These are phyloP conservation scores for Pseudomassariella vexata DNA, from an alignment of 2,329 filamentous ascomycete genomes.

Conservation along the genomic window DNA sequence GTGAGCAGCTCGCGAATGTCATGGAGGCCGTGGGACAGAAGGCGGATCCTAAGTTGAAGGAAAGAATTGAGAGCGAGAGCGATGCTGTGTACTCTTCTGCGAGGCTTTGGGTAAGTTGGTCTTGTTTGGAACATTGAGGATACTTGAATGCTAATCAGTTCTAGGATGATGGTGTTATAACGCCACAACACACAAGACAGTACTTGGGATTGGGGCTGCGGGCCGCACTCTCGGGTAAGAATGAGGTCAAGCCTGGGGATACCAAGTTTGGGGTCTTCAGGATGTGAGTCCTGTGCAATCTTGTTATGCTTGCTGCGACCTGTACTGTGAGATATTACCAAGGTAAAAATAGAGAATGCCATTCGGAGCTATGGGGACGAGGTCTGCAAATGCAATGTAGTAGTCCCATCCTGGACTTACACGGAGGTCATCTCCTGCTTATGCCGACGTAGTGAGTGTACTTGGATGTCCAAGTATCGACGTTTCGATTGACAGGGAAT, in stretches of 20 bases:
- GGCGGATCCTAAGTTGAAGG: constrained; percentile 73
- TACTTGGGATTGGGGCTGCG: constrained; percentile 69
- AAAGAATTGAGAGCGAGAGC: constrained; percentile 83
- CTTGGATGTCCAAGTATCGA: too few species aligned
- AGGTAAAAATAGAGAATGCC: too few species aligned
- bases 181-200: constrained; percentile 66
- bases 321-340: not conserved
- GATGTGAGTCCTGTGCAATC: too few species aligned
- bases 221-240: constrained; percentile 64
- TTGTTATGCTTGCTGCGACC: too few species aligned
- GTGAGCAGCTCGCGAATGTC: constrained; percentile 83
- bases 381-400: too few species aligned
- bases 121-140: constrained; percentile 1
- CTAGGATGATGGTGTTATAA: constrained; percentile 73
- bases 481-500: too few species aligned
- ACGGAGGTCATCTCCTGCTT: too few species aligned
- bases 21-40: constrained; percentile 91
- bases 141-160: constrained; percentile 8
- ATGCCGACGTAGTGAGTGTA: too few species aligned
- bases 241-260: constrained; percentile 52
- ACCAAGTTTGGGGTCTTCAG: constrained; percentile 77
- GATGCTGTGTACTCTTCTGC: constrained; percentile 85
- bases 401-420: too few species aligned
- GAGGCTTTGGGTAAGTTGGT: constrained; percentile 67
- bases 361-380: too few species aligned